phyloP scores from a whole-genome alignment of 225 moss, liverwort and hornwort species.

The Lunularia cruciata region DNA sequence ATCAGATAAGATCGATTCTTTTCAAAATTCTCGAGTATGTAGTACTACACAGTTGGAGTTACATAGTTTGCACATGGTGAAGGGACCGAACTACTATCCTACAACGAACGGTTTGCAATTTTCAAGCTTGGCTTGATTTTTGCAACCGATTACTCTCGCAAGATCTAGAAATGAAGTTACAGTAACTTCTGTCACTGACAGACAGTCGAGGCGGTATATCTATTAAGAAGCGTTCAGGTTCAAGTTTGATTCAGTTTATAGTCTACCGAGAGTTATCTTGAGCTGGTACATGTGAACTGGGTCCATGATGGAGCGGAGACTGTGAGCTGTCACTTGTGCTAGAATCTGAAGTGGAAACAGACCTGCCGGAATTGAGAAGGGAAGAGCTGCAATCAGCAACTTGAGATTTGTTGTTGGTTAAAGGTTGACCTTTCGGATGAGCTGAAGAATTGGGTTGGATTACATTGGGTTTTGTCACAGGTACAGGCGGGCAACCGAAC shows the following conservation, averaged over 20 bases:
- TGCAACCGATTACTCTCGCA: neutral
- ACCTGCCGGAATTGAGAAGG: neutral
- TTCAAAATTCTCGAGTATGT: constrained; percentile 21
- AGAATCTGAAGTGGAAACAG: constrained; percentile 11
- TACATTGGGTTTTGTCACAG: constrained; percentile 23
- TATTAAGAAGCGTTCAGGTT: neutral
- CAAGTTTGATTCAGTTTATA: no score
- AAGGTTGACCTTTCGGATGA: neutral
- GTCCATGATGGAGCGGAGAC: constrained; percentile 16
- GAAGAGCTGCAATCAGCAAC: constrained; percentile 17
- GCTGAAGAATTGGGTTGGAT: neutral
- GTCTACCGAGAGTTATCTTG: constrained; percentile 4
- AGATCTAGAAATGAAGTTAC: neutral
- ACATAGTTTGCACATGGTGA: constrained; percentile 16
- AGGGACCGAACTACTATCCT: constrained; percentile 22
- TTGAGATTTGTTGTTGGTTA: constrained; percentile 3
- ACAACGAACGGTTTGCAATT: constrained; percentile 12
- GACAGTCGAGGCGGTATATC: neutral
- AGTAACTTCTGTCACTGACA: constrained; percentile 12
- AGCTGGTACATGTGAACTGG: constrained; percentile 2
- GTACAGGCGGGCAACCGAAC: constrained; percentile 28
- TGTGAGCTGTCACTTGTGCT: constrained; percentile 4
- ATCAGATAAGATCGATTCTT: constrained; percentile 23
- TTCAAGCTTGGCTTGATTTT: constrained; percentile 24
- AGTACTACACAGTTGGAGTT: constrained; percentile 21